Evolutionary conservation across 2,329 filamentous ascomycete genomes (phyloP), one percentile per base, ranked within the genome.

Genomic region (Ophiostoma angusticollis): DNA sequence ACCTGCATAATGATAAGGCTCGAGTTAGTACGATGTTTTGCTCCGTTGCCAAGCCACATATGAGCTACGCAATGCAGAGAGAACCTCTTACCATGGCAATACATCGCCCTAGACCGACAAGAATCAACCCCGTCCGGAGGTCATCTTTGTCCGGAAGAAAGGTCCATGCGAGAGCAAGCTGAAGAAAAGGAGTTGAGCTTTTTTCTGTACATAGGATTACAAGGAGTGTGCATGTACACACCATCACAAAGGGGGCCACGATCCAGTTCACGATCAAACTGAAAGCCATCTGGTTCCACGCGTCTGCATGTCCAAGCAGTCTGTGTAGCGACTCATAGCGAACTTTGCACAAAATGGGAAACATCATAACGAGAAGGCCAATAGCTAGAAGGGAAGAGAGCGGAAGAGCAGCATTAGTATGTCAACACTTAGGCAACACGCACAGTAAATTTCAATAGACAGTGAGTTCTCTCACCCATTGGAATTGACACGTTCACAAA

Each of bases 351-450:
- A 93, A 64, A 43, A 93, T 93, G 0, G 85, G 86, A 52, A 91
- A 93, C 84, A 93, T 93, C 84, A 93, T 93, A 30, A 93, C 77
- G 1, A 93, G 67, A 1, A 93, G 61, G 0, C 85, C 84, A 34
- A 93, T 63, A 1, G 84, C 84, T 83, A 28, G 28, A 19, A 24
- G 14, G 5, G n/a, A 31, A 31, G 6, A 29, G 30, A 11, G 44
- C 17, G 24, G 17, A n/a, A 37, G 13, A 14, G 19, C 5, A 17
- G n/a, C 17, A 34, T 21, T 3, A n/a, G n/a, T n/a, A n/a, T n/a
- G n/a, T n/a, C n/a, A n/a, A n/a, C n/a, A n/a, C n/a, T n/a, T n/a
- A n/a, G n/a, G n/a, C n/a, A n/a, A n/a, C n/a, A n/a, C n/a, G n/a
- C 4, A 31, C 2, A 23, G 35, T 23, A 5, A 29, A 22, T 21